Evolutionary conservation across 2,329 filamentous ascomycete species (phyloP).

Genomic region (Penicillium frequentans): DNA sequence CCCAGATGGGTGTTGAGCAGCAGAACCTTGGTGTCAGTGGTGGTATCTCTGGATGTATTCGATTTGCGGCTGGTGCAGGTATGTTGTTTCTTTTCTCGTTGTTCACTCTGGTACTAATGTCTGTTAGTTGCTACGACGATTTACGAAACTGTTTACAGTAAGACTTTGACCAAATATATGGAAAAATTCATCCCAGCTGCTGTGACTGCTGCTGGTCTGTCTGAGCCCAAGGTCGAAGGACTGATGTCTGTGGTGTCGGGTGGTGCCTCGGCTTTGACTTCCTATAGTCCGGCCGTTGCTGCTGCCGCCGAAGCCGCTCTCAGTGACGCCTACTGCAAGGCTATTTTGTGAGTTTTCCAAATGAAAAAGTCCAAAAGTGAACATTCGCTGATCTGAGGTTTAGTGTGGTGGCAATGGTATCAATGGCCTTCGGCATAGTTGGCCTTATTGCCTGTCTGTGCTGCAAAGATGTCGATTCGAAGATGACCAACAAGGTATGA

Average conservation of each 20-base stretch:
- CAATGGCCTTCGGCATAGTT: conserved; percentile 32
- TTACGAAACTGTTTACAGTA: conserved; percentile 46
- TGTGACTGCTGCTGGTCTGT: conserved; percentile 36
- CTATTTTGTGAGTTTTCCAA: conserved; percentile 21
- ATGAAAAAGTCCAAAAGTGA: not conserved
- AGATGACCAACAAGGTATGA: conserved; percentile 37
- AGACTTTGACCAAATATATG: conserved; percentile 33
- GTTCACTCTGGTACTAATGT: not conserved
- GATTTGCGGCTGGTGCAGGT: conserved; percentile 45
- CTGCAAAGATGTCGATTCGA: conserved; percentile 33
- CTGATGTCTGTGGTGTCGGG: conserved; percentile 29
- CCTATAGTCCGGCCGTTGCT: conserved; percentile 20
- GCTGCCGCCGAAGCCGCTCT: conserved; percentile 21
- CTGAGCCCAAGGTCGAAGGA: conserved; percentile 28
- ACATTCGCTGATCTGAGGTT: not conserved
- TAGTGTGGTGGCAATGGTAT: conserved; percentile 29
- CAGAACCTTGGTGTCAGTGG: conserved; percentile 49
- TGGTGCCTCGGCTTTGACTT: conserved; percentile 17
- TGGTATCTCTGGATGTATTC: conserved; percentile 45
- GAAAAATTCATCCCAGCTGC: conserved; percentile 36
- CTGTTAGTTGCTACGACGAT: conserved; percentile 39
- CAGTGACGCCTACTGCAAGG: conserved; percentile 24
- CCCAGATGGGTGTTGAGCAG: conserved; percentile 53
- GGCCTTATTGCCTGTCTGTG: conserved; percentile 30
- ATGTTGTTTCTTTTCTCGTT: conserved; percentile 1